Evolutionary conservation across 2,329 filamentous ascomycete species (phyloP), one percentile per base, ranked within the genome.

Genomic region (Diaporthe australafricana): DNA sequence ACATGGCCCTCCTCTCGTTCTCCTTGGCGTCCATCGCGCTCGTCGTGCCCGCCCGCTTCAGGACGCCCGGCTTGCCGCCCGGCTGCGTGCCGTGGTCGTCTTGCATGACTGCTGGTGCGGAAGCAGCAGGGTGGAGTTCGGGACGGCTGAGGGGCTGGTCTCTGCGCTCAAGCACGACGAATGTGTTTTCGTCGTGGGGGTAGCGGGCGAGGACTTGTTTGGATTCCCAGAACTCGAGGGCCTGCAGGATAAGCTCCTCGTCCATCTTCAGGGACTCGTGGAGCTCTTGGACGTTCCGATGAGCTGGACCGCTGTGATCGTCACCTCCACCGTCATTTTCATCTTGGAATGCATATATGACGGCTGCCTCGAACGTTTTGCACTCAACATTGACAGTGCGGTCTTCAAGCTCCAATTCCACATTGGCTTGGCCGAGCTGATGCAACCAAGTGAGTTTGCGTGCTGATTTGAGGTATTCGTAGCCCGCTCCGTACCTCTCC

Each of bases 361-460:
- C 92, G 9, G 92, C 93, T 7, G 95, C 95, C 81, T 98, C 94
- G 86, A 94, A 97, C 1, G 94, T 94, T 73, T 90, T 91, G 70
- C 95, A 92, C 47, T 94, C 91, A 68, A 93, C 88, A 20, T 87
- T 84, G 70, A 98, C 86, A 0, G 88, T 89, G 27, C 96, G 92
- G 81, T 98, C 96, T 75, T 92, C 89, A 1, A 99, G 86, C 75
- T 96, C 93, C 1, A 99, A 87, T 74, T 94, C 93, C 11, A 99
- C 91, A 0, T 88, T 91, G 17, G 94, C 94, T 73, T 92, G 91
- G 2, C 95, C 96, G 0, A 98, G 85, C 12, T 93, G 91, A 75
- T 95, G 92, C 67, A 97, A 87, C 95, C 96, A 98, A 52, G 92
- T 94, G 45, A 99, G 88, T 81, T 96, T 97, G 67, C 96, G 91